Evolutionary conservation across 1,284 basidiomycete species (phyloP), one percentile per base, ranked within the genome.

Genomic region (Ustilago cynodontis): DNA sequence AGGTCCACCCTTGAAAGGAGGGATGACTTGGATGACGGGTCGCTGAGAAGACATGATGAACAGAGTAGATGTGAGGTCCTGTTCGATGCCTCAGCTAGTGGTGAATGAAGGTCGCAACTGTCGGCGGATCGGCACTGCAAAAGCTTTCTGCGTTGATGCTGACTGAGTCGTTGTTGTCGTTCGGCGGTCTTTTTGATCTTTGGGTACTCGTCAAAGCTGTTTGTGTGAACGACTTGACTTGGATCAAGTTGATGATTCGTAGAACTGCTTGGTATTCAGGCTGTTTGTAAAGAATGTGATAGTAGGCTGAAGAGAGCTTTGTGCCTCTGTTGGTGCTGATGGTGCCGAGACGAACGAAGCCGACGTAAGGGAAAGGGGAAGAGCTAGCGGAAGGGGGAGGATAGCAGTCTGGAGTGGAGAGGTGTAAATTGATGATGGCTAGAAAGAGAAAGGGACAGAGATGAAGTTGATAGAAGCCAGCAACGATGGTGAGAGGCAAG

Each of bases 1-100:
- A 0, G 65, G 65, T 1, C 62, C 76, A n/a, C 72, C 72, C 29
- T 74, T 78, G 68, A 76, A 78, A 37, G 76, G 76, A 45, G 76
- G 76, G 51, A 78, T 78, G 59, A 67, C 29, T 65, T 76, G 69
- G 11, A 76, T 28, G 53, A 70, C 69, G 45, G 65, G 65, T 31
- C 65, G 57, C 9, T 76, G 69, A 11, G 73, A 64, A 59, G 73
- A 61, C 73, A 76, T 76, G 63, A 8, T 69, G 45, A 28, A 37
- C 37, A 37, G 41, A 35, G 43, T 26, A 2, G 29, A 14, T 16
- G 14, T 9, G 20, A 60, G 62, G 65, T 58, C 64, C 39, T 70
- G 58, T 39, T 58, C 54, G 24, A 58, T 65, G 62, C 58, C 60
- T 63, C 47, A 14, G 20, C 41, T 43, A 20, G 41, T 22, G 20